Percentiles rank a stretch among this genome's conserved stretches.
Conservation (phyloP, 2,329 filamentous ascomycete genomes). For the Cytospora paraplurivora region DNA sequence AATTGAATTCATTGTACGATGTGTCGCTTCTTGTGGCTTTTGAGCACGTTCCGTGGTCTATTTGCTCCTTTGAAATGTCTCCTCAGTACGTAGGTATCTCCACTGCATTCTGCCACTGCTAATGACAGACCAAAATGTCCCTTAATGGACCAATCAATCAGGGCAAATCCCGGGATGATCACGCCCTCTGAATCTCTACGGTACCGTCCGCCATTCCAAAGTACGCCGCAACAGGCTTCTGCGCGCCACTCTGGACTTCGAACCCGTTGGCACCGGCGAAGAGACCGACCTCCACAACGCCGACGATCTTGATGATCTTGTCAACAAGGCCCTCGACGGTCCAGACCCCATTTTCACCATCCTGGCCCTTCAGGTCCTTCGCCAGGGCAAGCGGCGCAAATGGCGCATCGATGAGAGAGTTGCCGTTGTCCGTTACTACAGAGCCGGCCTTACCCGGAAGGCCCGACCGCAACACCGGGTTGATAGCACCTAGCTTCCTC, state of each 20-base stretch:
- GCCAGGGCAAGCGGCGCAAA: slow-evolving; percentile 74
- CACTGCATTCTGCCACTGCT: neutral
- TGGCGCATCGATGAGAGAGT: slow-evolving; percentile 90
- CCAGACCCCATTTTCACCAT: slow-evolving; percentile 70
- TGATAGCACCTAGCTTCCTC: slow-evolving; percentile 68
- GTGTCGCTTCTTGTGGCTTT: neutral
- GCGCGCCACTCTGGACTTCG: slow-evolving; percentile 70
- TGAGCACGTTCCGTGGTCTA: neutral
- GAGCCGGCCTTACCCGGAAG: slow-evolving; percentile 78
- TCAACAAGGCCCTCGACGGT: slow-evolving; percentile 75
- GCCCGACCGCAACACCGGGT: slow-evolving; percentile 72
- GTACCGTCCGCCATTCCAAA: slow-evolving; percentile 85
- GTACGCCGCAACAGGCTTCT: slow-evolving; percentile 92
- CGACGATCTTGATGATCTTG: slow-evolving; percentile 77
- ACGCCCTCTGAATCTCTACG: slow-evolving; percentile 51
- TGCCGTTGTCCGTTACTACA: slow-evolving; percentile 77
- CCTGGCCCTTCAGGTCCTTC: slow-evolving; percentile 50
- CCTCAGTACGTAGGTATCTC: neutral
- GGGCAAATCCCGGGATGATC: neutral
- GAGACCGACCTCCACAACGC: slow-evolving; percentile 88
- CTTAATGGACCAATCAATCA: neutral
- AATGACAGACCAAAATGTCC: neutral
- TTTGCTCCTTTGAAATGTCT: neutral
- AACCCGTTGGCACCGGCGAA: slow-evolving; percentile 82
- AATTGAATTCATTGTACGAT: neutral